phyloP scores from a whole-genome alignment of 805 yeast species.

The Komagataella pastoris region DNA sequence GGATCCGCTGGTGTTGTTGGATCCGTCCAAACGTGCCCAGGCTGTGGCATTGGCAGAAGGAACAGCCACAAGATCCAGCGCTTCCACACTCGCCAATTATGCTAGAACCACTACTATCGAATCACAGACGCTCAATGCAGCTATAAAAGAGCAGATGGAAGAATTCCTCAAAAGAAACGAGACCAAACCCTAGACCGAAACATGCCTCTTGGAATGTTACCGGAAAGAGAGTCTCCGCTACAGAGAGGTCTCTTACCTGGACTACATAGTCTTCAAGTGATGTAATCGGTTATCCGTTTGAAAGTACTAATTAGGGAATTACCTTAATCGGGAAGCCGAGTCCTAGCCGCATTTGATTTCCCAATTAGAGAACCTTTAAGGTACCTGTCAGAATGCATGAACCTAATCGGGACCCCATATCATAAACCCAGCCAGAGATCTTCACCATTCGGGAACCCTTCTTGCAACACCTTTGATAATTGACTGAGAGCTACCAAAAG shows the following conservation, averaged over 20 bases:
- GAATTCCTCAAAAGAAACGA: neutral
- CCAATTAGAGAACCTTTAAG: neutral
- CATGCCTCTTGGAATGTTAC: too few relatives aligned
- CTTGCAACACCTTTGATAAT: neutral
- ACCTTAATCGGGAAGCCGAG: neutral
- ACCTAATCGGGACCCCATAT: neutral
- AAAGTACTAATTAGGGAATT: neutral
- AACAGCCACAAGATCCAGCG: neutral
- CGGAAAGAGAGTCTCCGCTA: too few relatives aligned
- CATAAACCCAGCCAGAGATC: neutral
- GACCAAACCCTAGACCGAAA: neutral
- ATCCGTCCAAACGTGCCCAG: neutral
- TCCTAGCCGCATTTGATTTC: neutral
- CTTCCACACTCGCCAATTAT: neutral
- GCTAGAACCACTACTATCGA: neutral
- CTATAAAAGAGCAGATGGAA: neutral
- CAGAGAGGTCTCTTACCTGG: too few relatives aligned
- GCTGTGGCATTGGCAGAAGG: neutral
- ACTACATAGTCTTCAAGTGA: neutral
- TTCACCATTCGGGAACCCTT: neutral
- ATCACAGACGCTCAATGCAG: neutral
- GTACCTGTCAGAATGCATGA: neutral
- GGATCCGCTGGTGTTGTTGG: slow-evolving; percentile 21
- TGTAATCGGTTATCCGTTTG: neutral
- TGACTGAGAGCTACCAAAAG: neutral